A percentile compares a stretch with the other conserved stretches of the same genome.
Conservation (phyloP, 2,329 filamentous ascomycete species). For the Chaetoscypha palmicola region DNA sequence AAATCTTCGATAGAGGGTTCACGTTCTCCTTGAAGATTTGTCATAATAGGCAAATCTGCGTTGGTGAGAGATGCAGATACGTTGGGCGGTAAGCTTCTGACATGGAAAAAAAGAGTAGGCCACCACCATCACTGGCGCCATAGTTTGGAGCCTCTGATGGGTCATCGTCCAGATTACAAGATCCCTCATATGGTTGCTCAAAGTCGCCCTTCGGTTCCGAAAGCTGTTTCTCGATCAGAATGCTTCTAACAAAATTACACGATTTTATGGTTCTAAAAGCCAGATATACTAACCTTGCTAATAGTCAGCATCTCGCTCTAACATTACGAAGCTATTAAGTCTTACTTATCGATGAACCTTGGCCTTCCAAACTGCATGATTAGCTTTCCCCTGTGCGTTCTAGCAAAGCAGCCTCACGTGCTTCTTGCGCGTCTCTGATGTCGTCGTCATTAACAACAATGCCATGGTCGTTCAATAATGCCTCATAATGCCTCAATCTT, state of each 20-base stretch:
- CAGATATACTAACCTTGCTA: background rate
- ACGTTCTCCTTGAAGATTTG: constrained; percentile 63
- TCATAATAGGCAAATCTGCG: constrained; percentile 42
- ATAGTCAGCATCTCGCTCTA: background rate
- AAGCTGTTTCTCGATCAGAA: background rate
- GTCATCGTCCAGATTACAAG: background rate
- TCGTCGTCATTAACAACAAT: background rate
- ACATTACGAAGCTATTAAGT: background rate
- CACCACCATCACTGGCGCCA: background rate
- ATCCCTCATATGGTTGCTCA: background rate
- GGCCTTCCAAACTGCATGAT: background rate
- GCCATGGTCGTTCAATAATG: constrained; percentile 3
- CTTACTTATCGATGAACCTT: constrained; percentile 4
- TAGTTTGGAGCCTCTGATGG: too few species aligned
- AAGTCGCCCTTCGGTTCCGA: background rate
- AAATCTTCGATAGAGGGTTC: constrained; percentile 61
- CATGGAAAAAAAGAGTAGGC: background rate
- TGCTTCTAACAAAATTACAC: background rate
- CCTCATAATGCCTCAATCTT: constrained; percentile 1
- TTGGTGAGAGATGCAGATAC: constrained; percentile 4
- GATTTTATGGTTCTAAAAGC: background rate
- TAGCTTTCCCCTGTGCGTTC: background rate
- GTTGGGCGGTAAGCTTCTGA: background rate
- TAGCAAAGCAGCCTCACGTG: background rate
- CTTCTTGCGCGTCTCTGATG: background rate